Percentiles rank a stretch among this genome's conserved stretches.
phyloP scores from a whole-genome alignment of 1,139 yeast genomes.

The Meyerozyma elateridarum region DNA sequence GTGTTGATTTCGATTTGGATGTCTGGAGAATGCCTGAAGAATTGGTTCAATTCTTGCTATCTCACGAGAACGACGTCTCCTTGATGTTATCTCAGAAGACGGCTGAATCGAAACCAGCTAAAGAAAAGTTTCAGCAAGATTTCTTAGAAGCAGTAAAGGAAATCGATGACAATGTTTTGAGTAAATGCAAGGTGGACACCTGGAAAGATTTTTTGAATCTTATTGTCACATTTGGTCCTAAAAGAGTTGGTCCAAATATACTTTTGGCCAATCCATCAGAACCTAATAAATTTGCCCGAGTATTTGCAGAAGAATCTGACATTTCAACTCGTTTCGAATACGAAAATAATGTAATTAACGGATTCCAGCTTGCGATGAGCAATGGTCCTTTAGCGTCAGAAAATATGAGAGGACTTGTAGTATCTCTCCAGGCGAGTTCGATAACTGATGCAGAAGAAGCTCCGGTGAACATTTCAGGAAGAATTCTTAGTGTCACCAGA shows the following conservation, averaged over 20 bases:
- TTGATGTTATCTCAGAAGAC: slow-evolving; percentile 18
- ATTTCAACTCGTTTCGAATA: slow-evolving; percentile 34
- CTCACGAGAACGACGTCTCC: slow-evolving; percentile 36
- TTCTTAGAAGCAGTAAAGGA: slow-evolving; percentile 29
- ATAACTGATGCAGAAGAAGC: slow-evolving; percentile 21
- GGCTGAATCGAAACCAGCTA: slow-evolving; percentile 12
- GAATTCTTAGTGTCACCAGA: slow-evolving; percentile 68
- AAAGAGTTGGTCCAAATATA: slow-evolving; percentile 70
- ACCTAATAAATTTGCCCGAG: slow-evolving; percentile 25
- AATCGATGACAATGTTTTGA: slow-evolving; percentile 17
- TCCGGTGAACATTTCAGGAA: slow-evolving; percentile 51
- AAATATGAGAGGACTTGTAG: slow-evolving; percentile 75
- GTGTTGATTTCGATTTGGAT: slow-evolving; percentile 48
- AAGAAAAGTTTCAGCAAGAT: slow-evolving; percentile 20
- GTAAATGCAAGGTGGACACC: slow-evolving; percentile 9
- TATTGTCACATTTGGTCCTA: slow-evolving; percentile 74
- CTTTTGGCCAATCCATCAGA: slow-evolving; percentile 50
- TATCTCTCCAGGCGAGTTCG: slow-evolving; percentile 27
- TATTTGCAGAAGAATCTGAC: slow-evolving; percentile 15
- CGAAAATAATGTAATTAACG: slow-evolving; percentile 70
- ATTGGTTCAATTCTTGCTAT: slow-evolving; percentile 46
- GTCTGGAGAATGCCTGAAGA: slow-evolving; percentile 55
- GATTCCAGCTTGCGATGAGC: slow-evolving; percentile 75
- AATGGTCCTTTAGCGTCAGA: slow-evolving; percentile 91
- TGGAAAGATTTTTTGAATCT: slow-evolving; percentile 31